Percentiles rank a stretch among this genome's conserved stretches.
phyloP scores from a whole-genome alignment of 306 rosid genomes.

The Lablab purpureus region DNA sequence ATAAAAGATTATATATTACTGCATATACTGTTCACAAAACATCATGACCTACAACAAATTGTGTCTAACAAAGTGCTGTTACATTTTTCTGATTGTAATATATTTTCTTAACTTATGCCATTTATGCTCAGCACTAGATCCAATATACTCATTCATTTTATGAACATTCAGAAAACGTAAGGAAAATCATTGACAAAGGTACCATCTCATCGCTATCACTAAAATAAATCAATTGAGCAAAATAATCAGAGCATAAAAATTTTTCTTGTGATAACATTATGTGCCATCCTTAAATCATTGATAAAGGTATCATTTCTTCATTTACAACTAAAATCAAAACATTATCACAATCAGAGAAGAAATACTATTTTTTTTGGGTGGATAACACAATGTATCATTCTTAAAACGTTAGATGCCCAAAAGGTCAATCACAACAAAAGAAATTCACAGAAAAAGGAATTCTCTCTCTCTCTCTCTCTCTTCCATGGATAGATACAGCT shows the following conservation, averaged over 20 bases:
- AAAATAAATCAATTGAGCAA: slow-evolving; percentile 11
- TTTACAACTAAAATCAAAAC: slow-evolving; percentile 22
- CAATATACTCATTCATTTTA: neutral
- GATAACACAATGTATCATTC: neutral
- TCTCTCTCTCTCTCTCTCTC: neutral
- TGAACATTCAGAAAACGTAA: neutral
- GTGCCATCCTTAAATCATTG: too few species aligned
- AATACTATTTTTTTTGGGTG: neutral
- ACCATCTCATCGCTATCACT: neutral
- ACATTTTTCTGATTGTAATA: neutral
- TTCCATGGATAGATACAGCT: too few species aligned
- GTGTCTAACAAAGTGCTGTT: neutral
- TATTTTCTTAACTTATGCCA: neutral
- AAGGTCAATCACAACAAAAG: neutral
- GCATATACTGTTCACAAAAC: neutral
- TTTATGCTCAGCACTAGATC: slow-evolving; percentile 5
- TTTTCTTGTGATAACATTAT: neutral
- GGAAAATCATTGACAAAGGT: neutral
- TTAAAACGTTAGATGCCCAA: neutral
- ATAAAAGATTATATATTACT: neutral
- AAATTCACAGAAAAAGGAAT: neutral
- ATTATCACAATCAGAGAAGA: neutral
- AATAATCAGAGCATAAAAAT: neutral
- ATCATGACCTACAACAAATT: neutral
- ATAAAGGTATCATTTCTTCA: neutral